Evolutionary conservation across 129 eudicot genomes (phyloP).

Genomic region (Arctium minus): DNA sequence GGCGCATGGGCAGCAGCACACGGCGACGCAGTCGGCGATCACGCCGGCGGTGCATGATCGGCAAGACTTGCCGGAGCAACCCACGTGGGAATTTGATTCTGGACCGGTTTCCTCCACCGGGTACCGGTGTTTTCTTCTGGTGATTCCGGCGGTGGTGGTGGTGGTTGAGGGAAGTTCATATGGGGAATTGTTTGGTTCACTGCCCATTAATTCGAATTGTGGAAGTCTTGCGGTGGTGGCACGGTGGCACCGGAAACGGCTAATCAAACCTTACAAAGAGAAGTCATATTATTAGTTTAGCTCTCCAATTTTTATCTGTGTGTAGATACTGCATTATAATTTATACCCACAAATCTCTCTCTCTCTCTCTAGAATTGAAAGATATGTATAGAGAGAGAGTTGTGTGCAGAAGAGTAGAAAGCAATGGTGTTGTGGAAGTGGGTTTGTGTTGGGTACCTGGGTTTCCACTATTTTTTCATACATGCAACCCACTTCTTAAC

Average conservation of each 20-base stretch:
- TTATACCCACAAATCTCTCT: too few relatives aligned
- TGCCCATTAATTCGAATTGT: slow-evolving; percentile 5
- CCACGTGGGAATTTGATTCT: slow-evolving; percentile 23
- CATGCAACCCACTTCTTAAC: too few relatives aligned
- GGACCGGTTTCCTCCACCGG: slow-evolving; percentile 26
- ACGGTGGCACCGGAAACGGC: neutral
- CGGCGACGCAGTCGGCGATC: slow-evolving; percentile 75
- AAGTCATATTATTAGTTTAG: slow-evolving; percentile 3
- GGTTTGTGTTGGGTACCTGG: slow-evolving; percentile 5
- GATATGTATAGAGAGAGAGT: neutral
- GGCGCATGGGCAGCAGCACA: slow-evolving; percentile 81
- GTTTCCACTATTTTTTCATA: neutral
- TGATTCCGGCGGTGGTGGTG: slow-evolving; percentile 22
- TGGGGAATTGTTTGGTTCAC: slow-evolving; percentile 40
- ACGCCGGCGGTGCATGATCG: slow-evolving; percentile 66
- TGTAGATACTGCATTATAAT: slow-evolving; percentile 11
- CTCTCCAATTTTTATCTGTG: neutral
- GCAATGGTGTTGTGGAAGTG: slow-evolving; percentile 5
- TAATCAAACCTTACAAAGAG: slow-evolving; percentile 20
- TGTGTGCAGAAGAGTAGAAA: slow-evolving; percentile 9
- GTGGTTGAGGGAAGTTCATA: slow-evolving; percentile 23
- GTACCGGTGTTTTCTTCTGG: slow-evolving; percentile 19
- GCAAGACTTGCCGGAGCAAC: slow-evolving; percentile 76
- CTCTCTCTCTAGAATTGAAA: neutral
- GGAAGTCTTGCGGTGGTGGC: neutral